A percentile compares a stretch with the other conserved stretches of the same genome.
phyloP scores from a whole-genome alignment of 768 basidiomycete genomes.

The Trametes meyenii region DNA sequence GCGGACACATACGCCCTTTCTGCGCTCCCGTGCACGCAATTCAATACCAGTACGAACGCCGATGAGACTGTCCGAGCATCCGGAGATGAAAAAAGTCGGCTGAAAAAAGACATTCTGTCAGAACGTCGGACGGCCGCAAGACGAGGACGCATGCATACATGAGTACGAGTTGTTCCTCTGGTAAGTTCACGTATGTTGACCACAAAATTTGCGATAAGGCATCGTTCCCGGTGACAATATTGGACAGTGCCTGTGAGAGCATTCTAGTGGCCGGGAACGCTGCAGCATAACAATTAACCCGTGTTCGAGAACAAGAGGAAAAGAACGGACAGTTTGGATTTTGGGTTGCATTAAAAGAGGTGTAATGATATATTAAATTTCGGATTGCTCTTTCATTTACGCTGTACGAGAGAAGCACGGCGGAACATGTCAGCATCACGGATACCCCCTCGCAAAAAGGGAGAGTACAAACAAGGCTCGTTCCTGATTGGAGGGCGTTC shows the following conservation, averaged over 20 bases:
- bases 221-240: constrained; percentile 79
- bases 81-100: constrained; percentile 58
- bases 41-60: constrained; percentile 70
- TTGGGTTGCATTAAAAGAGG: constrained; percentile 73
- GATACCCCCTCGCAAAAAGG: background rate
- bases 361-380: constrained; percentile 68
- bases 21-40: constrained; percentile 63
- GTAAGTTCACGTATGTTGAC: constrained; percentile 64
- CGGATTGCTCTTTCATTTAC: constrained; percentile 73
- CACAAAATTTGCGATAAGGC: constrained; percentile 58
- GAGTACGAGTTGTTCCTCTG: constrained; percentile 75
- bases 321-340: constrained; percentile 52
- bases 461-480: constrained; percentile 64
- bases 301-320: background rate
- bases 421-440: background rate
- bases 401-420: constrained; percentile 39
- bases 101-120: constrained; percentile 20
- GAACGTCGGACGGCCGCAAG: background rate
- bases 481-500: constrained; percentile 69
- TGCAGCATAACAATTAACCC: constrained; percentile 35
- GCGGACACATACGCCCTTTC: constrained; percentile 53
- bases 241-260: constrained; percentile 78
- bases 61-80: constrained; percentile 64
- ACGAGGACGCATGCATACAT: constrained; percentile 51
- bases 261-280: constrained; percentile 66